phyloP scores from a whole-genome alignment of 2,329 filamentous ascomycete genomes.

The Ascochyta koolunga region DNA sequence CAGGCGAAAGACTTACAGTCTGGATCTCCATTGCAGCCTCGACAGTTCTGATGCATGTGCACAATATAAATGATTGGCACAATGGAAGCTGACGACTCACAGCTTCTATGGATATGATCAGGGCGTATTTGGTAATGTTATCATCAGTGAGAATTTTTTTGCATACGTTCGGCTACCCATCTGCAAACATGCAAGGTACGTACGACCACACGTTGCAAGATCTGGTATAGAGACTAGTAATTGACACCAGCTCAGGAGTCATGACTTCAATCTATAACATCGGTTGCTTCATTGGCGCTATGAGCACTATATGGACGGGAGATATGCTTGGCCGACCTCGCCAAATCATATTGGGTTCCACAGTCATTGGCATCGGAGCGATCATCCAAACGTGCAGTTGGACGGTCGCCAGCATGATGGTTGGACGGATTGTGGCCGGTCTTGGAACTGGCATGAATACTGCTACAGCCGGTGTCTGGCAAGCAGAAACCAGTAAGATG shows the following conservation, averaged over 20 bases:
- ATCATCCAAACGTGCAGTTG: constrained; percentile 47
- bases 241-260: constrained; percentile 32
- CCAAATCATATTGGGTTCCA: constrained; percentile 63
- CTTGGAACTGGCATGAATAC: constrained; percentile 58
- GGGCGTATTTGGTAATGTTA: constrained; percentile 45
- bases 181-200: constrained; percentile 35
- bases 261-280: constrained; percentile 52
- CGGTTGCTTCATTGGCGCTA: constrained; percentile 54
- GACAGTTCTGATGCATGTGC: constrained; percentile 51
- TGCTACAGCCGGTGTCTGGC: constrained; percentile 56
- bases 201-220: background rate
- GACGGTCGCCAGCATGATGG: constrained; percentile 48
- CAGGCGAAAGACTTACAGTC: constrained; percentile 57
- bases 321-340: constrained; percentile 64
- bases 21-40: constrained; percentile 60
- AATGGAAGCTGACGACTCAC: background rate
- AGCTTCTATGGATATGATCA: constrained; percentile 54
- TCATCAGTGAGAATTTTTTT: constrained; percentile 43
- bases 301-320: constrained; percentile 55
- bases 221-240: constrained; percentile 13
- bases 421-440: constrained; percentile 51
- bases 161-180: constrained; percentile 35
- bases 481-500: constrained; percentile 55
- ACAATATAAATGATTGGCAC: background rate
- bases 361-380: constrained; percentile 47